A percentile compares a stretch with the other conserved stretches of the same genome.
These are phyloP conservation scores for Raffaelea arxii DNA, from an alignment of 2,329 filamentous ascomycete species.

Conservation along the genomic window DNA sequence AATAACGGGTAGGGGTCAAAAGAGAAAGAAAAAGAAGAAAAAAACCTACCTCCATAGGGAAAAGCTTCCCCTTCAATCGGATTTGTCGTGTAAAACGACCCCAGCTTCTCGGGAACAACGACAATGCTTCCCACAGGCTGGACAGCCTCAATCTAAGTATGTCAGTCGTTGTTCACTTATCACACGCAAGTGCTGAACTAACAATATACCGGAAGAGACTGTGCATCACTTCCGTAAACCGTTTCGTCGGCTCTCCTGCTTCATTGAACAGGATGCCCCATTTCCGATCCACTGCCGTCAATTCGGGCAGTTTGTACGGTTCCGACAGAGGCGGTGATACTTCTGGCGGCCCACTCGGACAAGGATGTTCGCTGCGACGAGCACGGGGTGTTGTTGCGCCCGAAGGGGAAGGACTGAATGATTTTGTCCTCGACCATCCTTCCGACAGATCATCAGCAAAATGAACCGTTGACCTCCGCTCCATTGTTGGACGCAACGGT, in stretches of 20 bases:
- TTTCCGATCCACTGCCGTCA: constrained; percentile 12
- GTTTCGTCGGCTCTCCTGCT: constrained; percentile 54
- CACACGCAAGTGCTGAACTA: no score
- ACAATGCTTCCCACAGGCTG: constrained; percentile 59
- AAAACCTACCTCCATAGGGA: constrained; percentile 52
- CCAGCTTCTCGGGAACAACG: constrained; percentile 66
- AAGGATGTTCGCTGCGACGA: no score
- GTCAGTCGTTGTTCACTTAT: no score
- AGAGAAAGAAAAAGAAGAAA: background rate
- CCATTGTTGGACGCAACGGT: no score
- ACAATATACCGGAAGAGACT: constrained; percentile 69
- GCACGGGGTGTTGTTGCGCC: no score
- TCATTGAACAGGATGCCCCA: constrained; percentile 70
- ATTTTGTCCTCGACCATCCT: no score
- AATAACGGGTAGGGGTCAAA: background rate
- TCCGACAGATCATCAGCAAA: no score
- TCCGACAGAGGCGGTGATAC: background rate
- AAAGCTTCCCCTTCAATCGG: constrained; percentile 55
- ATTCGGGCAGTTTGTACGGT: background rate
- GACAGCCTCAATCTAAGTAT: constrained; percentile 56
- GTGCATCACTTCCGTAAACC: constrained; percentile 61
- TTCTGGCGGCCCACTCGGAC: background rate
- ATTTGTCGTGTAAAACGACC: constrained; percentile 61
- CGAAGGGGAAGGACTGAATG: no score
- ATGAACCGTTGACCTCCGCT: no score